A percentile compares a stretch with the other conserved stretches of the same genome.
Conservation (phyloP, 106 monocot genomes). For the Acorus gramineus region DNA sequence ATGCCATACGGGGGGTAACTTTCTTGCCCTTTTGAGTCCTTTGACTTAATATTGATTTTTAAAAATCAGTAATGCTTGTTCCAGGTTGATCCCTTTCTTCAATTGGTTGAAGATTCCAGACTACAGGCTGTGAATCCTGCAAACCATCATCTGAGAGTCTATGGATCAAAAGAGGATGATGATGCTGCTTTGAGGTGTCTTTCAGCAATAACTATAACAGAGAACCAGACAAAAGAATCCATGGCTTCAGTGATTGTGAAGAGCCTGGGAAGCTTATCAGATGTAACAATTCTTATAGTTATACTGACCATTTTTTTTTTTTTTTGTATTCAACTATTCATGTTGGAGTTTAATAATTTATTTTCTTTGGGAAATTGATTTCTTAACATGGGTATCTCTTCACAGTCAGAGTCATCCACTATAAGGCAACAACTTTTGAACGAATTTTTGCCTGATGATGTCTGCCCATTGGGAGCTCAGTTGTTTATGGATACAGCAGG, state of each 20-base stretch:
- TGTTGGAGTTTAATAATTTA: background rate
- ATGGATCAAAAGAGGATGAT: constrained; percentile 76
- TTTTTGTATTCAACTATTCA: background rate
- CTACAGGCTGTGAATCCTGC: constrained; percentile 31
- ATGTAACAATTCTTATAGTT: constrained; percentile 24
- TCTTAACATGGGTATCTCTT: background rate
- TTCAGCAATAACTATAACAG: constrained; percentile 24
- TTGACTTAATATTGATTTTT: no score
- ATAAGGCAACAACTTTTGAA: constrained; percentile 41
- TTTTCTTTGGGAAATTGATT: background rate
- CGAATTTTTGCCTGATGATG: constrained; percentile 61
- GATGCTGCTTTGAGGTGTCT: constrained; percentile 42
- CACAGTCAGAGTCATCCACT: constrained; percentile 42
- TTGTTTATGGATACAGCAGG: constrained; percentile 26
- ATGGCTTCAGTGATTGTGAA: constrained; percentile 48
- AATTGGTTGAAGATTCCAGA: constrained; percentile 53
- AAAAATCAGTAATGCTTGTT: background rate
- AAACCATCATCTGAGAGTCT: constrained; percentile 20
- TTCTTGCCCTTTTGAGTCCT: no score
- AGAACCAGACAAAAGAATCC: constrained; percentile 34
- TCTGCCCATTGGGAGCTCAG: constrained; percentile 57
- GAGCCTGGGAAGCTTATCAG: constrained; percentile 35
- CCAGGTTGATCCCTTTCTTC: constrained; percentile 84
- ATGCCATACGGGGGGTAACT: no score
- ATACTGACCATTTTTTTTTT: constrained; percentile 1